Base-by-base conservation (phyloP, 768 basidiomycete genomes). In the Leucocoprinus birnbaumii region DNA sequence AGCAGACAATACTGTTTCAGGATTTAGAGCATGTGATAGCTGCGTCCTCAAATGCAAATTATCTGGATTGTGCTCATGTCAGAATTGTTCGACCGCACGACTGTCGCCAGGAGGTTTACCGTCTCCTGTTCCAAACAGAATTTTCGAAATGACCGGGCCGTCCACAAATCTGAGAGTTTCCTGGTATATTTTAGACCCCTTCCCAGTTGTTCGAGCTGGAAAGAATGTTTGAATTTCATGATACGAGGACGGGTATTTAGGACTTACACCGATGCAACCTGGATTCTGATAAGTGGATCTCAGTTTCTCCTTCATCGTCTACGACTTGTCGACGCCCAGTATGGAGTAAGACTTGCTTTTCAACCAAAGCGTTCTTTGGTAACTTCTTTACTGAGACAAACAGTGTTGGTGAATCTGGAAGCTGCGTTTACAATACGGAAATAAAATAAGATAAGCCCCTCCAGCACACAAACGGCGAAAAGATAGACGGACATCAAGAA, bases 321-420 rank as follows among this genome's bases (percentile, higher is more conserved):
- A 58, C 51, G 13, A 75, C 51, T n/a, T 66, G 58, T 53, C 76
- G 79, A 34, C 80, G 78, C 2, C 89, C 87, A 0, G 86, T 89
- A 61, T 91, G 89, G 10, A 84, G 64, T 6, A 89, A 59, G 1
- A 86, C 82, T 64, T 93, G 91, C 61, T 90, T 91, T 66, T 94
- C 91, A 10, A 91, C 63, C 31, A 81, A 66, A 1, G 89, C 91
- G 52, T 73, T 77, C 61, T 87, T 90, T 0, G 91, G 91, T 7
- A 94, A 72, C 35, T 79, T 75, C 52, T 82, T 78, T 5, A 90
- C 79, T 2, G 75, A 79, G 0, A 85, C 62, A 62, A 87, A 89
- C 6, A 94, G 68, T 0, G 79, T 79, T 4, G 74, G 75, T 44
- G 63, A 57, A 55, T 63, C 51, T 54, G 56, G 34, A 38, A 26